Conservation (phyloP, 2,329 filamentous ascomycete species). For the Scedosporium dehoogii region DNA sequence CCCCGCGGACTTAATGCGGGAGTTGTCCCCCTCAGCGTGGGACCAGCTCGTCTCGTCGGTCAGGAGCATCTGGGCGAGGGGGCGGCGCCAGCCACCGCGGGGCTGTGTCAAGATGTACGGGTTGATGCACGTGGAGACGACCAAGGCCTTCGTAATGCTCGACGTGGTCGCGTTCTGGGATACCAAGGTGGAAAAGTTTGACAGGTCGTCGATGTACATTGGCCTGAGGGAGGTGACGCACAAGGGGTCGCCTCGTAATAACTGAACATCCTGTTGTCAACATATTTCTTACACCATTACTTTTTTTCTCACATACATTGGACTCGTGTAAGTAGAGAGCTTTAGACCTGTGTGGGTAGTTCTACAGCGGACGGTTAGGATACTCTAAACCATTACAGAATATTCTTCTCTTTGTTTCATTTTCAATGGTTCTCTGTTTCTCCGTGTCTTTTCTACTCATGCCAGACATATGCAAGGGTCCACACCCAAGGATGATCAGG, state of each 20-base stretch:
- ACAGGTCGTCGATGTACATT: background rate
- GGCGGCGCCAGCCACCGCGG: slow-evolving; percentile 31
- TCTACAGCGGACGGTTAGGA: background rate
- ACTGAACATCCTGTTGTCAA: background rate
- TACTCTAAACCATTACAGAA: background rate
- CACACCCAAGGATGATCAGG: no score
- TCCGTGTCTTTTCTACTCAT: background rate
- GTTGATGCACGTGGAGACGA: slow-evolving; percentile 40
- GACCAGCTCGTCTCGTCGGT: slow-evolving; percentile 20
- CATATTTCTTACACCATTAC: no score
- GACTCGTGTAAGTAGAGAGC: no score
- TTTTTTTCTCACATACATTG: no score
- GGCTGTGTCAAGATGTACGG: slow-evolving; percentile 45
- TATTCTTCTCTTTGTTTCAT: background rate
- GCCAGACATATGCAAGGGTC: no score
- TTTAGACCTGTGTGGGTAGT: no score
- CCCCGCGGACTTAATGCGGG: slow-evolving; percentile 21
- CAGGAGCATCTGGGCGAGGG: slow-evolving; percentile 34
- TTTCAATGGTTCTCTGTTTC: background rate
- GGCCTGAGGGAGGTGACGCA: background rate
- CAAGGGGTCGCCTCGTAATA: background rate
- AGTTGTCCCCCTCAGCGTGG: slow-evolving; percentile 8
- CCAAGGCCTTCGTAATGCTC: slow-evolving; percentile 35
- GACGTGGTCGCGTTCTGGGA: slow-evolving; percentile 46
- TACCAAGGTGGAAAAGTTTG: slow-evolving; percentile 38